These are phyloP conservation scores for Chrysophaeum taylorii DNA, from an alignment of 352 stramenopile genomes.

Conservation along the genomic window DNA sequence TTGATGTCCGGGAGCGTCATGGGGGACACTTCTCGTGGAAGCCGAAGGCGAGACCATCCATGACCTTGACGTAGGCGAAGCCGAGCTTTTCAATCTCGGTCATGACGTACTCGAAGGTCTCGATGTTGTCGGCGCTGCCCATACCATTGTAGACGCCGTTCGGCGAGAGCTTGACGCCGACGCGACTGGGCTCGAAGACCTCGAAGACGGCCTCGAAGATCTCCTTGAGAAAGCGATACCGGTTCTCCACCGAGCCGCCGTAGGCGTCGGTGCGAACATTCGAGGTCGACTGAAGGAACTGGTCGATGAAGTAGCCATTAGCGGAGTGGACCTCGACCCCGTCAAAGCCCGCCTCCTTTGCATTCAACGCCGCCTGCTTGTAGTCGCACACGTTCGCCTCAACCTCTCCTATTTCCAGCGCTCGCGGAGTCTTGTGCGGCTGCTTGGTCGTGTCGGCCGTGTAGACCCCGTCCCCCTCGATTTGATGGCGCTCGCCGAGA, in stretches of 20 bases:
- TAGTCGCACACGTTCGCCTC: conserved; percentile 50
- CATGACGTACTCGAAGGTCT: conserved; percentile 34
- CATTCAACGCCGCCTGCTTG: conserved; percentile 41
- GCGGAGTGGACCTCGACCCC: conserved; percentile 70
- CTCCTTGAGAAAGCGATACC: conserved; percentile 58
- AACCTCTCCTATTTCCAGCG: conserved; percentile 61
- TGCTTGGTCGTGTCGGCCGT: conserved; percentile 38
- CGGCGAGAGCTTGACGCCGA: conserved; percentile 39
- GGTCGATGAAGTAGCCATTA: conserved; percentile 79
- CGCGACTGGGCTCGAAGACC: conserved; percentile 28
- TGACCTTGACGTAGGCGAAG: conserved; percentile 42
- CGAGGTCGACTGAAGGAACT: conserved; percentile 62
- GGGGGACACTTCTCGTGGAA: conserved; percentile 33
- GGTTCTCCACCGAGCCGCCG: conserved; percentile 67
- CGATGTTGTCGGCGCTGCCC: conserved; percentile 39
- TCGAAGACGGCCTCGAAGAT: conserved; percentile 39
- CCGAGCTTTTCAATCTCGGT: conserved; percentile 33
- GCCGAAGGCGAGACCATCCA: conserved; percentile 46
- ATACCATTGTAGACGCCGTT: conserved; percentile 39
- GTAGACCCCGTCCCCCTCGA: too few relatives aligned
- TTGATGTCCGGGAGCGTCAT: conserved; percentile 33
- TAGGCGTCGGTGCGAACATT: conserved; percentile 72
- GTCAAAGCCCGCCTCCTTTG: conserved; percentile 65
- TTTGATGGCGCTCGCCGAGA: too few relatives aligned
- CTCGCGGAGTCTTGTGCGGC: conserved; percentile 45